Evolutionary conservation across 1,284 basidiomycete genomes (phyloP).

Genomic region (Tylopilus orsonianus): DNA sequence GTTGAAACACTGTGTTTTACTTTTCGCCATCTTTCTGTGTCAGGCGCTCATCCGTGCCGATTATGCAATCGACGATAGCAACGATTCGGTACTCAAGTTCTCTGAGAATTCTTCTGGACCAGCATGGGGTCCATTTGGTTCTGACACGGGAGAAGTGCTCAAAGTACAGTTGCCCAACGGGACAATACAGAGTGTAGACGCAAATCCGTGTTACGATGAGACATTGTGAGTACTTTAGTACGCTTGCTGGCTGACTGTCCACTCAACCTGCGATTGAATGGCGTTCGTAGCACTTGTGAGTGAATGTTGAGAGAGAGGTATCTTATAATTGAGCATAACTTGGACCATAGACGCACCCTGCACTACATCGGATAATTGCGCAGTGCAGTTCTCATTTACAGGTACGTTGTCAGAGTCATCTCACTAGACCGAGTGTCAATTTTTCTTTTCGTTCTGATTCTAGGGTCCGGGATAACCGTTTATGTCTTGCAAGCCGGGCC

Average conservation of each 20-base stretch:
- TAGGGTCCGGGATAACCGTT: conserved; percentile 32
- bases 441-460: neutral
- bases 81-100: conserved; percentile 25
- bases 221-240: conserved; percentile 25
- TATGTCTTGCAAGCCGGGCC: conserved; percentile 31
- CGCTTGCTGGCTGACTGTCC: neutral
- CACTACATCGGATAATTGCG: conserved; percentile 23
- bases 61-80: conserved; percentile 28
- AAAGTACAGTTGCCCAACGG: conserved; percentile 25
- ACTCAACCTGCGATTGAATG: conserved; percentile 5
- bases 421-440: neutral
- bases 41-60: conserved; percentile 15
- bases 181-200: conserved; percentile 22
- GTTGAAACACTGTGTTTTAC: neutral
- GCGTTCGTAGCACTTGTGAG: conserved; percentile 26
- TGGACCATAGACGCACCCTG: conserved; percentile 25
- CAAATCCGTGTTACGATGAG: conserved; percentile 23
- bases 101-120: conserved; percentile 30
- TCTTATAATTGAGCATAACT: neutral
- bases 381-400: conserved; percentile 27
- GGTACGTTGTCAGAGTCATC: conserved; percentile 5
- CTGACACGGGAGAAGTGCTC: conserved; percentile 22
- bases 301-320: neutral
- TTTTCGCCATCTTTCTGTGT: conserved; percentile 1
- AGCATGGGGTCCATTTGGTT: conserved; percentile 29